phyloP scores from a whole-genome alignment of 2,329 filamentous ascomycete species.

The Fusarium coicis region DNA sequence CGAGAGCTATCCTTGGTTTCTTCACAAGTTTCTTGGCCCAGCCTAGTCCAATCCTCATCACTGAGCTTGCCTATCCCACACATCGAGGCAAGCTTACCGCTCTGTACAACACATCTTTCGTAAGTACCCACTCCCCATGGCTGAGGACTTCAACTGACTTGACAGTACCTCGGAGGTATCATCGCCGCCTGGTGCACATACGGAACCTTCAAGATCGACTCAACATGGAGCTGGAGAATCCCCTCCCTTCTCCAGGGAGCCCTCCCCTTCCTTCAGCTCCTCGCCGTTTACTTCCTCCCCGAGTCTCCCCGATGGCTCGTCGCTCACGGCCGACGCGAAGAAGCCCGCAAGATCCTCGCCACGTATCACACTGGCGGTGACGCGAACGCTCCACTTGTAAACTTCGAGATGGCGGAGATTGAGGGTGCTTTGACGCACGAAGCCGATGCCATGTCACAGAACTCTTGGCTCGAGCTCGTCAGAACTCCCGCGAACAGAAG shows the following conservation, averaged over 20 bases:
- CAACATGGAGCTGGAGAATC: conserved; percentile 44
- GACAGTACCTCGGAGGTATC: conserved; percentile 45
- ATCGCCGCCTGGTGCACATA: conserved; percentile 46
- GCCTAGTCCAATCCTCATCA: conserved; percentile 48
- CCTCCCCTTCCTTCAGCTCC: conserved; percentile 38
- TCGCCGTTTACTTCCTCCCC: conserved; percentile 42
- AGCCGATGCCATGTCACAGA: conserved; percentile 49
- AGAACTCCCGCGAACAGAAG: conserved; percentile 50
- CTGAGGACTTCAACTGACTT: not conserved
- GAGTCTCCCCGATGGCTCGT: conserved; percentile 48
- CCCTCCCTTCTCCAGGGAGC: conserved; percentile 42
- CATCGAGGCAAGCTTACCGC: conserved; percentile 49
- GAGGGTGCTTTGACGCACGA: conserved; percentile 47
- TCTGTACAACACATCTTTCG: conserved; percentile 49
- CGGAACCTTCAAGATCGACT: conserved; percentile 40
- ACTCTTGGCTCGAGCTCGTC: conserved; percentile 52
- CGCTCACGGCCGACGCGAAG: conserved; percentile 47
- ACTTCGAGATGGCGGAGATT: conserved; percentile 56
- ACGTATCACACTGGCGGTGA: conserved; percentile 57
- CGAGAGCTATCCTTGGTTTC: conserved; percentile 49
- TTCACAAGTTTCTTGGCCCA: conserved; percentile 46
- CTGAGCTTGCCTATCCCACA: conserved; percentile 50
- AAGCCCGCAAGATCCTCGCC: conserved; percentile 52
- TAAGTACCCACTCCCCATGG: not conserved
- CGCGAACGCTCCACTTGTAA: conserved; percentile 52